Base-by-base conservation (phyloP, 2,329 filamentous ascomycete species). In the Pyrenochaeta sp. region DNA sequence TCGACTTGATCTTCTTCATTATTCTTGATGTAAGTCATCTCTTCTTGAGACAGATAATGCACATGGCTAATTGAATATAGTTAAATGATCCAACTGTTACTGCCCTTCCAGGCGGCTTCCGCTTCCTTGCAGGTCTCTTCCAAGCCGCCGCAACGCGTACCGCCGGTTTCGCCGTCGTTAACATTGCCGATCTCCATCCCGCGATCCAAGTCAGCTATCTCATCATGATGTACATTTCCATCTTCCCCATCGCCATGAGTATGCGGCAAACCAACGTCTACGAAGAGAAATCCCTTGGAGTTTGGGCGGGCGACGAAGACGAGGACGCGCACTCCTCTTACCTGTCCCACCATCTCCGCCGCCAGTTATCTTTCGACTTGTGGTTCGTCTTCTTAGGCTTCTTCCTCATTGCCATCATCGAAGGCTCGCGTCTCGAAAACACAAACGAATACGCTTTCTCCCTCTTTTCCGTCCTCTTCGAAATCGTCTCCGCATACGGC, bases 171-270 rank as follows among this genome's bases (percentile, higher is more conserved):
- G 85, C 91, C 1, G 91, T 91, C 30, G 86, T 98, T 67, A 92
- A 90, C 73, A 80, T 98, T 39, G 82, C 90, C 1, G 80, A 85
- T 0, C 82, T 99, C 1, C 93, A 98, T 66, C 93, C 95, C 1
- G 95, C 91, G 2, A 92, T 97, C 56, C 93, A 97, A 71, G 92
- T 96, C 13, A 92, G 93, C 25, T 98, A 97, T 80, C 83, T 98
- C 78, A 89, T 98, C 77, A 98, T 98, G 95, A 98, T 98, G 95
- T 98, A 98, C 78, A 97, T 98, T 61, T 97, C 93, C 56, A 91
- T 97, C 58, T 96, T 97, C 68, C 94, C 94, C 5, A 96, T 98
- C 68, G 94, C 95, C 73, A 98, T 98, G 70, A 95, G 91, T 6
- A 91, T 98, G 69, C 92, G 94, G 52, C 85, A 91, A 64, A 97